Evolutionary conservation across 2,329 filamentous ascomycete species (phyloP).

Genomic region (Knufia petricola): DNA sequence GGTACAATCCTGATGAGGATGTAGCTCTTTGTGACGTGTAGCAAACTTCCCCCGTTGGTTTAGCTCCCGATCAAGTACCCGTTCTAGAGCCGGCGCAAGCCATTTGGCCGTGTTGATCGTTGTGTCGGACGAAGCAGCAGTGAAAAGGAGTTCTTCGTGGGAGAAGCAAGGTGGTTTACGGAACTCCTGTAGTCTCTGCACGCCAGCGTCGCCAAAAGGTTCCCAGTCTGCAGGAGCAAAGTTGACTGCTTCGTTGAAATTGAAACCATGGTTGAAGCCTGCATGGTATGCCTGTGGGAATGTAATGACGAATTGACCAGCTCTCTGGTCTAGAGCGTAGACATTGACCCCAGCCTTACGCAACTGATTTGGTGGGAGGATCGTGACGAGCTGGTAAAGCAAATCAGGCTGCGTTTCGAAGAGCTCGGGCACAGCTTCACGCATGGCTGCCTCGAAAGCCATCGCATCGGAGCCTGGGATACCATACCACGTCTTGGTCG

Average conservation of each 20-base stretch:
- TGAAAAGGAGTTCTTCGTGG: slow-evolving; percentile 88
- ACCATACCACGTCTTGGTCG: slow-evolving; percentile 98
- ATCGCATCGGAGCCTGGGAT: slow-evolving; percentile 89
- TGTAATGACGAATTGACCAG: slow-evolving; percentile 91
- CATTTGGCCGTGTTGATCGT: slow-evolving; percentile 89
- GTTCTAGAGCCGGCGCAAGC: slow-evolving; percentile 77
- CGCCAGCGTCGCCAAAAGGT: slow-evolving; percentile 75
- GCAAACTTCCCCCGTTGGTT: slow-evolving; percentile 59
- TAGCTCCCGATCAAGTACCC: slow-evolving; percentile 65
- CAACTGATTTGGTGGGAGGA: slow-evolving; percentile 85
- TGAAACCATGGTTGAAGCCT: slow-evolving; percentile 97
- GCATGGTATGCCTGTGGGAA: slow-evolving; percentile 97
- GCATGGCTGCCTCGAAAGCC: slow-evolving; percentile 93
- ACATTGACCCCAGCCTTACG: slow-evolving; percentile 88
- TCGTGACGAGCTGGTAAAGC: slow-evolving; percentile 91
- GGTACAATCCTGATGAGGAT: slow-evolving; percentile 45
- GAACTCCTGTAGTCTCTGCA: slow-evolving; percentile 77
- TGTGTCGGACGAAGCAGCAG: slow-evolving; percentile 70
- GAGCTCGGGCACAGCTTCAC: slow-evolving; percentile 84
- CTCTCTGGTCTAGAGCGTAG: slow-evolving; percentile 89
- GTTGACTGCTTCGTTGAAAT: slow-evolving; percentile 98
- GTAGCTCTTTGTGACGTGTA: slow-evolving; percentile 49
- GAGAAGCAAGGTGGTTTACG: slow-evolving; percentile 92
- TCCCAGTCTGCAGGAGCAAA: slow-evolving; percentile 96
- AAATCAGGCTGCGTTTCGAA: slow-evolving; percentile 96